Evolutionary conservation across 2,329 filamentous ascomycete species (phyloP).

Genomic region (Sphaerulina musiva): DNA sequence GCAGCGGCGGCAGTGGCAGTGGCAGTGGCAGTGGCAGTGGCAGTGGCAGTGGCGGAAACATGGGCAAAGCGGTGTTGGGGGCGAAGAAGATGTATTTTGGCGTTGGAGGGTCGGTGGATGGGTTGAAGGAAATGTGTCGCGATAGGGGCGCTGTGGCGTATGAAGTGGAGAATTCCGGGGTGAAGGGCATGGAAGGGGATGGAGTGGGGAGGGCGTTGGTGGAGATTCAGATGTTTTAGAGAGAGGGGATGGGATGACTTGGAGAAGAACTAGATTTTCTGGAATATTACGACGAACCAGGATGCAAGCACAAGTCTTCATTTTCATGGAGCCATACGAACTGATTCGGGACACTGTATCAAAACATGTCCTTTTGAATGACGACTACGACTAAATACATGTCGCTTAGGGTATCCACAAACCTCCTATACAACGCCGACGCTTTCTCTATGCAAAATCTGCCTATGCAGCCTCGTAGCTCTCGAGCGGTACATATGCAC

Average conservation of each 20-base stretch:
- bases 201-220: slow-evolving; percentile 43
- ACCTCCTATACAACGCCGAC: slow-evolving; percentile 1
- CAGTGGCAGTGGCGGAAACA: slow-evolving; percentile 28
- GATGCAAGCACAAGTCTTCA: too few species aligned
- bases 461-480: slow-evolving; percentile 23
- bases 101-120: slow-evolving; percentile 73
- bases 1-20: slow-evolving; percentile 8
- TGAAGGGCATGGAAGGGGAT: slow-evolving; percentile 37
- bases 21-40: too few species aligned
- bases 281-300: too few species aligned
- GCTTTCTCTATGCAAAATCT: neutral
- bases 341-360: too few species aligned
- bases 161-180: slow-evolving; percentile 44
- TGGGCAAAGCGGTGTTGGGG: slow-evolving; percentile 59
- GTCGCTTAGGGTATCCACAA: slow-evolving; percentile 6
- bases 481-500: slow-evolving; percentile 43
- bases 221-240: slow-evolving; percentile 40
- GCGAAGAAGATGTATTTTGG: slow-evolving; percentile 81
- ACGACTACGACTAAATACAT: neutral
- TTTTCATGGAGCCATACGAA: too few species aligned
- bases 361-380: too few species aligned
- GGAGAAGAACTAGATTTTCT: too few species aligned
- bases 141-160: slow-evolving; percentile 40
- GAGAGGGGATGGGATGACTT: too few species aligned
- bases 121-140: slow-evolving; percentile 51